phyloP scores from a whole-genome alignment of 2,329 filamentous ascomycete genomes.

The Microsporum ferrugineum region DNA sequence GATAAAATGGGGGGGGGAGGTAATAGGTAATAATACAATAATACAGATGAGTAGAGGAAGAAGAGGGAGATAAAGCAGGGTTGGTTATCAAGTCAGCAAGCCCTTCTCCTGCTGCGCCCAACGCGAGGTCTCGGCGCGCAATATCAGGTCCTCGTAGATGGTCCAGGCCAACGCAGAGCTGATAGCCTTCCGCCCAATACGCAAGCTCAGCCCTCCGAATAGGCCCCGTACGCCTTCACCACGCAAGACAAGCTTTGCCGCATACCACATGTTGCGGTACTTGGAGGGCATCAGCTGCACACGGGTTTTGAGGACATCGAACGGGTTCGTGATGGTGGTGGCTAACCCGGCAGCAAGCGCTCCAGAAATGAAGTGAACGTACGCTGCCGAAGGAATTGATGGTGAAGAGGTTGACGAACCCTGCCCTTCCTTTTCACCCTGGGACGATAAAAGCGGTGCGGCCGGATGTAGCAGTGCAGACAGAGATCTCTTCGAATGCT shows the following conservation, averaged over 20 bases:
- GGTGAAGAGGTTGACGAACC: not conserved
- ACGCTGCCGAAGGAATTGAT: conserved; percentile 31
- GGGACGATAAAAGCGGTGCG: conserved; percentile 5
- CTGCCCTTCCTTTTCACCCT: not conserved
- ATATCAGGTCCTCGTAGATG: conserved; percentile 83
- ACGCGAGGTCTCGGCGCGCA: conserved; percentile 48
- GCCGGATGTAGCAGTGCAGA: conserved; percentile 17
- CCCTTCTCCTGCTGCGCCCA: not conserved
- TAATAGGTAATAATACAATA: not conserved
- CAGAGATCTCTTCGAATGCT: conserved; percentile 40
- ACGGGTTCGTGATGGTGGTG: conserved; percentile 86
- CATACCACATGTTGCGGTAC: conserved; percentile 74
- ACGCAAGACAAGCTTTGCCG: conserved; percentile 61
- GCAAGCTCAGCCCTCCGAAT: conserved; percentile 72
- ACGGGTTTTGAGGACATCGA: conserved; percentile 90
- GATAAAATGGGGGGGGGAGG: not conserved
- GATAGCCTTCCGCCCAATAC: conserved; percentile 82
- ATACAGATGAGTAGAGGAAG: not conserved
- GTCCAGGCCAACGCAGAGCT: conserved; percentile 97
- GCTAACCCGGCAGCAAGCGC: conserved; percentile 69
- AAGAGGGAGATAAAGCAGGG: not conserved
- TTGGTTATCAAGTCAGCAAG: not conserved
- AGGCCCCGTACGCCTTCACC: conserved; percentile 73
- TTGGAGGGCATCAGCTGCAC: conserved; percentile 76
- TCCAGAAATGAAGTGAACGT: conserved; percentile 78